phyloP scores from a whole-genome alignment of 257 asterid species.

The Solanum pimpinellifolium region DNA sequence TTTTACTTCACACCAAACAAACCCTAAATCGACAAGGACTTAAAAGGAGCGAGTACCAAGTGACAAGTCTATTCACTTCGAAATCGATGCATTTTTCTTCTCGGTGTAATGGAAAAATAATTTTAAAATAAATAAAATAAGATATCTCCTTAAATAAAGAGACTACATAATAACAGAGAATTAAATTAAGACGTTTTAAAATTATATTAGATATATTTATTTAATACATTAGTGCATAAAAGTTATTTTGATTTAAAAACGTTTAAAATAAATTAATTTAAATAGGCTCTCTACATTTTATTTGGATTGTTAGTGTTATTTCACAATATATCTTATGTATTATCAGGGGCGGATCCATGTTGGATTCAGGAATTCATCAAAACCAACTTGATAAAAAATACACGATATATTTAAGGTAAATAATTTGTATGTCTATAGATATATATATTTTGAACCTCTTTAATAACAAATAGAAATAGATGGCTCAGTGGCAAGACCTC shows the following conservation, averaged over 20 bases:
- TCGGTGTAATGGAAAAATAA: neutral
- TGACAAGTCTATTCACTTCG: neutral
- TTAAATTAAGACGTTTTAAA: neutral
- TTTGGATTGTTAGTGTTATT: no score
- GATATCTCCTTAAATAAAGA: neutral
- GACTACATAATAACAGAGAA: neutral
- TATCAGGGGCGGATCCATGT: no score
- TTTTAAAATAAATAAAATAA: neutral
- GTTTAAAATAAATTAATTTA: no score
- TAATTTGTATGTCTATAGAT: no score
- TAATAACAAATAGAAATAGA: no score
- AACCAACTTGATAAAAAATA: fast-evolving
- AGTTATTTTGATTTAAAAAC: no score
- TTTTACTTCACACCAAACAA: no score
- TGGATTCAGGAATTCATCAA: no score
- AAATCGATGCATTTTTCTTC: neutral
- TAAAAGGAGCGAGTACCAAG: neutral
- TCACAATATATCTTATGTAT: neutral
- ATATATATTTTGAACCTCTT: no score
- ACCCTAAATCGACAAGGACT: no score
- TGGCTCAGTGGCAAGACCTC: no score
- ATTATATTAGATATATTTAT: neutral
- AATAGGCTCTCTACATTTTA: neutral
- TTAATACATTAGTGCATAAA: neutral
- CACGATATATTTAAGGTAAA: no score